Conservation (phyloP, 139 green algal species). For the Diplosphaera chodatii region DNA sequence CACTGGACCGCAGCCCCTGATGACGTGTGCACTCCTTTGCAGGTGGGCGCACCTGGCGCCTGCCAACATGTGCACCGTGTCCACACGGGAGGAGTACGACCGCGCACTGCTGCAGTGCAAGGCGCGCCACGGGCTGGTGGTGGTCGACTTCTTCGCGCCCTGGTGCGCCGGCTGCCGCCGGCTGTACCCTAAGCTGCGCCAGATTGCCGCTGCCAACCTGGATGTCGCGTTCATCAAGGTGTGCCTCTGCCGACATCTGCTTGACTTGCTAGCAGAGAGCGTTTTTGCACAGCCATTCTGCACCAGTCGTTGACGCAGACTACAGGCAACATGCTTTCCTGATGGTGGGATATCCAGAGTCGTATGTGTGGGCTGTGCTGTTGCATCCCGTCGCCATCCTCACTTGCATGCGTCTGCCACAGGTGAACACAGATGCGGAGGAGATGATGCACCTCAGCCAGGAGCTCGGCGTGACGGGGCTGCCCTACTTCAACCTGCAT, state of each 20-base stretch:
- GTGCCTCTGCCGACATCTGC: not conserved
- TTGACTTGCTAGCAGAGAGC: no score
- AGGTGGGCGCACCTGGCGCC: no score
- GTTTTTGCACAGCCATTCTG: no score
- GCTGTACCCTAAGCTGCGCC: constrained; percentile 77
- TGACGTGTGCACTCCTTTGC: no score
- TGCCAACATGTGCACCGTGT: not conserved
- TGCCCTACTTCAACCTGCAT: not conserved
- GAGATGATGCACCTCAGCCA: not conserved
- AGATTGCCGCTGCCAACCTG: not conserved
- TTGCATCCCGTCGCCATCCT: no score
- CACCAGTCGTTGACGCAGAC: no score
- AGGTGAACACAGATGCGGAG: not conserved
- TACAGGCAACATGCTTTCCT: no score
- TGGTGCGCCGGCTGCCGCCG: constrained; percentile 86
- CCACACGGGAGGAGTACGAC: not conserved
- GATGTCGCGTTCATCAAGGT: not conserved
- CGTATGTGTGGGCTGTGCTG: no score
- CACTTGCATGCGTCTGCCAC: no score
- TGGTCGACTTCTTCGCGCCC: constrained; percentile 81
- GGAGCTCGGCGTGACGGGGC: not conserved
- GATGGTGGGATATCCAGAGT: no score
- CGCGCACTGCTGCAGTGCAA: not conserved
- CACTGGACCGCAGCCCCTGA: no score
- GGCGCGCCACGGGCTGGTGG: constrained; percentile 63